Conservation (phyloP, 164 flowering plant genomes). For the Chimonanthus praecox region DNA sequence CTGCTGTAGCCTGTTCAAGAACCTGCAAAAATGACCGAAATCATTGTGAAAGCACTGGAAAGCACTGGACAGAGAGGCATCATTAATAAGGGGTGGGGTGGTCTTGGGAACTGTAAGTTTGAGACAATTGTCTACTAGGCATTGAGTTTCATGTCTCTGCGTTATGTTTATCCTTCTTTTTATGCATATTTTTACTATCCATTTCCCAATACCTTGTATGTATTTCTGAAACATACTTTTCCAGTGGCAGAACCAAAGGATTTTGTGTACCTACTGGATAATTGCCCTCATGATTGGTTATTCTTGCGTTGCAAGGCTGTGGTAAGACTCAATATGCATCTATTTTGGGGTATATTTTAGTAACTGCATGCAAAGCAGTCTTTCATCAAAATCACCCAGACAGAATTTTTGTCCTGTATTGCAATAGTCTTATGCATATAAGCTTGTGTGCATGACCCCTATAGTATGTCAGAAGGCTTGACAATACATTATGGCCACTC, state of each 20-base stretch:
- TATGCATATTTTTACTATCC: no score
- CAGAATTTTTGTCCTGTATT: no score
- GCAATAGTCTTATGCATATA: no score
- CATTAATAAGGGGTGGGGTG: slow-evolving; percentile 99
- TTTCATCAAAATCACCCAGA: no score
- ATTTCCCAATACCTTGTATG: neutral
- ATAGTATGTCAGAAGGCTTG: no score
- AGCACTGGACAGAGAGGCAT: slow-evolving; percentile 89
- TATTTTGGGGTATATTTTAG: no score
- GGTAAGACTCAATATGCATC: slow-evolving; percentile 46
- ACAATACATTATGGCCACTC: no score
- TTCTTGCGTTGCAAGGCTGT: slow-evolving; percentile 90
- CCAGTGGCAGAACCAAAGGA: slow-evolving; percentile 92
- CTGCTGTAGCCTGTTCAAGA: slow-evolving; percentile 83
- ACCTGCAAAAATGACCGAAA: slow-evolving; percentile 92
- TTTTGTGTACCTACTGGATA: slow-evolving; percentile 69
- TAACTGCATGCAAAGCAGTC: no score
- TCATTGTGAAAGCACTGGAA: slow-evolving; percentile 85
- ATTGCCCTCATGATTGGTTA: slow-evolving; percentile 96
- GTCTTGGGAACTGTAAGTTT: slow-evolving; percentile 89
- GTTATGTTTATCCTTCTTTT: neutral
- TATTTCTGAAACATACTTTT: slow-evolving; percentile 7
- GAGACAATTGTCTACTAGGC: slow-evolving; percentile 1
- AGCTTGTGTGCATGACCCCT: no score
- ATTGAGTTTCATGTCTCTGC: neutral